Evolutionary conservation across 148 eudicot genomes (phyloP).

Genomic region (Oxyria digyna): DNA sequence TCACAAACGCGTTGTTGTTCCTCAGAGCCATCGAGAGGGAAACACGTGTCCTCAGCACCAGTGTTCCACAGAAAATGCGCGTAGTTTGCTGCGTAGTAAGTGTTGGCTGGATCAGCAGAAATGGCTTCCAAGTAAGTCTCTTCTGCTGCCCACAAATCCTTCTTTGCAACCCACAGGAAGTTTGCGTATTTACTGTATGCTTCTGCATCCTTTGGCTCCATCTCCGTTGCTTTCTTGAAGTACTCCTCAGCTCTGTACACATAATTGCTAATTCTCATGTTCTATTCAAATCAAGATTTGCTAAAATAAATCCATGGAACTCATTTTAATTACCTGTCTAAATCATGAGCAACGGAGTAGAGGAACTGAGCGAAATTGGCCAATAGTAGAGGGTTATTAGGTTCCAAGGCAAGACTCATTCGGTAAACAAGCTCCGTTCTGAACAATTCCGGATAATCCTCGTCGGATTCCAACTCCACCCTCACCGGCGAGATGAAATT

Average conservation of each 20-base stretch:
- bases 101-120: slow-evolving; percentile 62
- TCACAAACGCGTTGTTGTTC: not conserved
- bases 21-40: slow-evolving; percentile 36
- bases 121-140: slow-evolving; percentile 83
- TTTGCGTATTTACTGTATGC: slow-evolving; percentile 72
- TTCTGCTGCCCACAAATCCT: slow-evolving; percentile 92
- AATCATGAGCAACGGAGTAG: slow-evolving; percentile 58
- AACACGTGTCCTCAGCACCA: slow-evolving; percentile 89
- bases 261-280: no score
- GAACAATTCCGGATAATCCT: slow-evolving; percentile 31
- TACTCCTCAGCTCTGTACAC: slow-evolving; percentile 74
- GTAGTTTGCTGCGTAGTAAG: slow-evolving; percentile 61
- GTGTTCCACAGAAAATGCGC: slow-evolving; percentile 90
- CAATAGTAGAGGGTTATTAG: slow-evolving; percentile 48
- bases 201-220: slow-evolving; percentile 85
- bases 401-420: slow-evolving; percentile 41
- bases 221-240: slow-evolving; percentile 59
- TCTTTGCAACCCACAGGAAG: slow-evolving; percentile 79
- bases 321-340: slow-evolving; percentile 42
- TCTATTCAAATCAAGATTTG: not conserved
- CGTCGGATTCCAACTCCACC: slow-evolving; percentile 32
- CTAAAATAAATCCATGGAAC: not conserved
- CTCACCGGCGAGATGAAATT: slow-evolving; percentile 62
- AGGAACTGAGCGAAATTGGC: slow-evolving; percentile 90
- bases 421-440: slow-evolving; percentile 53